Base-by-base conservation (phyloP, 805 yeast genomes). In the Starmerella cellae region DNA sequence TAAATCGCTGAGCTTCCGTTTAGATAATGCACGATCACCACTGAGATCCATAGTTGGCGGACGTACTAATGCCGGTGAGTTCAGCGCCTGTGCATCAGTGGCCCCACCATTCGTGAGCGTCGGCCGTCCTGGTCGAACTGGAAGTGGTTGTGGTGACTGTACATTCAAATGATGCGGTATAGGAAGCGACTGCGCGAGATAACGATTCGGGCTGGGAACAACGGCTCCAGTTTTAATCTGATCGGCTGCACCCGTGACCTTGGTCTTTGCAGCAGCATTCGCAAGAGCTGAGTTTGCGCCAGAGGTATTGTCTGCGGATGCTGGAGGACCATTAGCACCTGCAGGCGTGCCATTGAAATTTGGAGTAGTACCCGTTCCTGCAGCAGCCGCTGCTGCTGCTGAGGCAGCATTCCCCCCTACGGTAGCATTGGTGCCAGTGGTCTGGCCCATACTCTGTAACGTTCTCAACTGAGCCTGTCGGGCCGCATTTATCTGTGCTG, bases 1-100 rank as follows among this genome's bases (percentile, higher is more conserved):
- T 46, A 91, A 68, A 58, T 91, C 98, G 49, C 82, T 73, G 51
- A 91, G 68, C 59, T 91, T 91, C 39, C 98, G 69, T 60, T 91
- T 91, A 31, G 91, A 79, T 57, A 91, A 66, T 1, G 87, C 93
- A 22, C 95, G 55, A 45, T 64, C 66, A 16, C 60, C 63, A 28
- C 77, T 82, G 51, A 83, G 66, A 54, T 85, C 95, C 57, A 80
- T 82, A 4, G 80, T 75, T 18, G 94, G 95, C 35, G 87, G 70
- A 49, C 76, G 78, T 14, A 82, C 75, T 43, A 87, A 61, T 22
- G 81, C 69, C 52, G 94, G 68, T 43, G 79, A 64, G 62, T 75
- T 64, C 46, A 79, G 70, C 1, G 94, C 91, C 43, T 76, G 73
- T 10, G 96, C 96, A 31, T 85, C 91, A 22, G 83, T 70, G 24